These are phyloP conservation scores for Terana coerulea DNA, from an alignment of 768 basidiomycete genomes.

Conservation along the genomic window DNA sequence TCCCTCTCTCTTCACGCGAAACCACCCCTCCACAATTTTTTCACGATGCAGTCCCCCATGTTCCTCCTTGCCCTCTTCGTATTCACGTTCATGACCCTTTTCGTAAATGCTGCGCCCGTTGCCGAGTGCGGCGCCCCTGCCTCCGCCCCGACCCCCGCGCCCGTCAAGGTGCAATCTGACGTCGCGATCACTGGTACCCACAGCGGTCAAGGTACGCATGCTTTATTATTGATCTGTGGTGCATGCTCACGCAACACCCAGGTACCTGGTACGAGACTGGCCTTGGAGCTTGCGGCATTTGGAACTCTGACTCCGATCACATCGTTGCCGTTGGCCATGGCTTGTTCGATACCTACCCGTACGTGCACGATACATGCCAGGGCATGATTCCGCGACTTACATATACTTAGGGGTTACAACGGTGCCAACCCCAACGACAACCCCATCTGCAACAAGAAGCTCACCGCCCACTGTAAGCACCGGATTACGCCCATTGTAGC, in stretches of 20 bases:
- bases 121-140: background rate
- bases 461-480: conserved; percentile 45
- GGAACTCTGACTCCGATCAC: conserved; percentile 41
- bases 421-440: conserved; percentile 68
- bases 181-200: conserved; percentile 32
- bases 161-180: too few species aligned
- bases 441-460: conserved; percentile 57
- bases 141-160: too few species aligned
- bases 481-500: conserved; percentile 5
- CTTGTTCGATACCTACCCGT: conserved; percentile 58
- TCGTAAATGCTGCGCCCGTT: background rate
- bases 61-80: background rate
- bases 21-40: background rate
- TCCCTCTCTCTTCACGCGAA: background rate
- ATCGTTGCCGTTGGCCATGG: conserved; percentile 58
- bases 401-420: conserved; percentile 42
- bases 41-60: background rate
- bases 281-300: conserved; percentile 59
- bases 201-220: conserved; percentile 43
- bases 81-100: background rate
- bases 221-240: background rate
- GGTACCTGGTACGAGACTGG: conserved; percentile 63
- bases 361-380: conserved; percentile 19
- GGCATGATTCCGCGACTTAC: background rate
- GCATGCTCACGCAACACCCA: conserved; percentile 29